Percentiles rank a stretch among this genome's conserved stretches.
Evolutionary conservation across 805 yeast species (phyloP).

Genomic region (Lipomyces lipofer): DNA sequence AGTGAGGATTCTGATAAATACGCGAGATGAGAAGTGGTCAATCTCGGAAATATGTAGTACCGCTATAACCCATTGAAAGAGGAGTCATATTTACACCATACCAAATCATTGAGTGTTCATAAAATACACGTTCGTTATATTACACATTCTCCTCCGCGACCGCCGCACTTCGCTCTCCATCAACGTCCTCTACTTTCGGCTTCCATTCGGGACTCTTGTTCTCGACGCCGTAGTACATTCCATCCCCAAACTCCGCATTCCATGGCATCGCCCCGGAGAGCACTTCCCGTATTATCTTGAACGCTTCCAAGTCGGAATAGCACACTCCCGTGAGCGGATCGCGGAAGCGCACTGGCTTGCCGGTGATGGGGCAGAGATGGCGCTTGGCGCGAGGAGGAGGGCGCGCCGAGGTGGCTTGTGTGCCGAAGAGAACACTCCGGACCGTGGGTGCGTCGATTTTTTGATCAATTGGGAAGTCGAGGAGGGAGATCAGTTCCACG

Average conservation of each 20-base stretch:
- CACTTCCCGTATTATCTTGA: constrained; percentile 56
- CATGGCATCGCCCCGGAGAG: constrained; percentile 54
- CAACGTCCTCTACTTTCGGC: no score
- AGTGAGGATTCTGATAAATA: no score
- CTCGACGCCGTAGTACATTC: constrained; percentile 19
- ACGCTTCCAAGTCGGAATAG: constrained; percentile 80
- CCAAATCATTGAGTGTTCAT: no score
- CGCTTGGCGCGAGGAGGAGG: constrained; percentile 55
- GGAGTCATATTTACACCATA: no score
- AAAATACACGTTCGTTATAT: no score
- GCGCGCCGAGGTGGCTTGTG: constrained; percentile 41
- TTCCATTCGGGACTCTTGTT: not conserved
- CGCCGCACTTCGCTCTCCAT: no score
- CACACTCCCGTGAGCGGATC: constrained; percentile 90
- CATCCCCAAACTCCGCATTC: constrained; percentile 50
- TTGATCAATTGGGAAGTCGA: constrained; percentile 15
- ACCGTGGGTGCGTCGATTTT: constrained; percentile 34
- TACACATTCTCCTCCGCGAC: no score
- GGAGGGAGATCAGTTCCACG: constrained; percentile 11
- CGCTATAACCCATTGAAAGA: no score
- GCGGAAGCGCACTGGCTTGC: constrained; percentile 74
- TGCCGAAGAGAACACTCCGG: constrained; percentile 57
- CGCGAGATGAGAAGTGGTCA: no score
- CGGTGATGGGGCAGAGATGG: constrained; percentile 71
- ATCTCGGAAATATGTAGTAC: no score